Base-by-base conservation (phyloP, 1,284 basidiomycete species). In the Inonotus hispidus region DNA sequence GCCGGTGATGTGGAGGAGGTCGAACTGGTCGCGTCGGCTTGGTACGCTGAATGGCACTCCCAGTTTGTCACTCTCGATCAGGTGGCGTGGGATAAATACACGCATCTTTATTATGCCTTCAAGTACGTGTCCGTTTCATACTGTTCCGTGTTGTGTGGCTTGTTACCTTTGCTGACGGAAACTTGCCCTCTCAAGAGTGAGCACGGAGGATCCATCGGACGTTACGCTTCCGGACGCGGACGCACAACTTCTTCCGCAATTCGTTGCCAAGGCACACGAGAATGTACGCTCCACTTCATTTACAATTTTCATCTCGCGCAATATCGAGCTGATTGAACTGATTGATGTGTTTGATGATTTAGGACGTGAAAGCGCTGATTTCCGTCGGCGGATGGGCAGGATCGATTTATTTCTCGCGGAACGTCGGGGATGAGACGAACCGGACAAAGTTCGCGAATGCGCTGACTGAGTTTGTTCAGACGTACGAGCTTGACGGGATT, bases 361-460 rank as follows among this genome's bases (percentile, higher is more conserved):
- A 79, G 62, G 75, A 75, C 62, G 90, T 93, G 46, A 80, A 82
- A 64, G 90, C 94, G 16, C 74, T 87, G 60, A 74, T 95, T 46
- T 90, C 91, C 46, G 80, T 97, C 50, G 94, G 94, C 59, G 94
- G 94, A 43, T 96, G 93, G 93, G 85, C 84, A 3, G 93, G 92
- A 21, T 89, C 87, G 2, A 71, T 72, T 53, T 90, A 77, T 77
- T 97, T 92, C 75, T 95, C 93, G 0, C 75, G 82, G 1, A 83
- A 88, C 21, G 85, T 93, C 39, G 82, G 80, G 23, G 84, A 82
- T 14, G 68, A 79, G 0, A 65, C 73, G 25, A 87, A 85, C 69
- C 82, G 92, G 41, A 81, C 80, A 16, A 79, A 79, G 0, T 91
- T 96, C 65, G 85, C 86, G 52, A 76, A 79, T 46, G 82, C 89